phyloP scores from a whole-genome alignment of 23 red algal species.

The Agarophyton chilense region DNA sequence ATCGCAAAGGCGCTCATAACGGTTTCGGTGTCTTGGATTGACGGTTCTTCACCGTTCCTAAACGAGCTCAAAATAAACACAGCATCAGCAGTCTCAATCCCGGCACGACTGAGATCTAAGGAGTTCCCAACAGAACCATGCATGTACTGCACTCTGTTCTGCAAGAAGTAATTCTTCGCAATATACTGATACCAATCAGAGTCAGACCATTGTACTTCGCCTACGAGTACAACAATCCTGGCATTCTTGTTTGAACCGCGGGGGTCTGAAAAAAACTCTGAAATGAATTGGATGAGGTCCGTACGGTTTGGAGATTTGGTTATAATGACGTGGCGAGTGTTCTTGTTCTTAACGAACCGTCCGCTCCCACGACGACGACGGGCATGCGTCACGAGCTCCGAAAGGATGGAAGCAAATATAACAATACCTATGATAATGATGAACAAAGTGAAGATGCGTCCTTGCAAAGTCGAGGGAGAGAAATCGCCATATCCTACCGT shows the following conservation, averaged over 20 bases:
- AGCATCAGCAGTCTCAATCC: conserved; percentile 60
- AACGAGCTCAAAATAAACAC: conserved; percentile 68
- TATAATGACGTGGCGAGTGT: conserved; percentile 71
- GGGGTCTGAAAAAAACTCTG: conserved; percentile 72
- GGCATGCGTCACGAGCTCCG: conserved; percentile 54
- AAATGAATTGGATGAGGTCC: conserved; percentile 69
- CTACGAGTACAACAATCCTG: conserved; percentile 75
- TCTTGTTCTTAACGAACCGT: conserved; percentile 65
- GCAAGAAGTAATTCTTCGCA: conserved; percentile 57
- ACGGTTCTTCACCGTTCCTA: conserved; percentile 32
- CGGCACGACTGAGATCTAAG: conserved; percentile 49
- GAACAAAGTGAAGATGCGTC: conserved; percentile 71
- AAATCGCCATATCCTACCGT: conserved; percentile 88
- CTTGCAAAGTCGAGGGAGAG: conserved; percentile 62
- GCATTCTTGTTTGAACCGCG: conserved; percentile 56
- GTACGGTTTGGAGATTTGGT: conserved; percentile 58
- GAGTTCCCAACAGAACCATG: conserved; percentile 47
- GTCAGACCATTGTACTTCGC: conserved; percentile 66
- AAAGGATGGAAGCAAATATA: conserved; percentile 56
- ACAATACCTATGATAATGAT: conserved; percentile 84
- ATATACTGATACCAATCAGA: conserved; percentile 77
- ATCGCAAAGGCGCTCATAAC: conserved; percentile 71
- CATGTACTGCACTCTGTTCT: conserved; percentile 37
- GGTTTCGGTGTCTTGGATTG: conserved; percentile 45
- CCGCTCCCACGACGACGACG: conserved; percentile 66